A percentile compares a stretch with the other conserved stretches of the same genome.
These are phyloP conservation scores for Betula pendula DNA, from an alignment of 306 rosid species.

Conservation along the genomic window DNA sequence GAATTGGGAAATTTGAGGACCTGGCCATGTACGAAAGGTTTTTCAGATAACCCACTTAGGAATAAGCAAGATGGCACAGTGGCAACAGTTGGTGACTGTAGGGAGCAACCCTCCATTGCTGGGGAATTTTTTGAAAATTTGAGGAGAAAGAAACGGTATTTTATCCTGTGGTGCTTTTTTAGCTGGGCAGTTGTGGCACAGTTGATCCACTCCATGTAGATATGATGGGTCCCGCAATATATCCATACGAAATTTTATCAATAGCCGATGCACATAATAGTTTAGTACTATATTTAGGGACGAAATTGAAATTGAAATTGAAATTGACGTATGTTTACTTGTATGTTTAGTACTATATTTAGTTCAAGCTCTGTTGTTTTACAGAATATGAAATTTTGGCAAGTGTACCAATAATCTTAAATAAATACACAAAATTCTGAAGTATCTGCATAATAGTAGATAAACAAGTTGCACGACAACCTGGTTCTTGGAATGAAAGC, in stretches of 20 bases:
- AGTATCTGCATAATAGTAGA: not conserved
- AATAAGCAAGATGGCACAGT: constrained; percentile 53
- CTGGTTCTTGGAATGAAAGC: not conserved
- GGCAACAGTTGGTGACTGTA: constrained; percentile 53
- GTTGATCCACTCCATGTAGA: constrained; percentile 51
- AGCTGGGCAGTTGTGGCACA: constrained; percentile 35
- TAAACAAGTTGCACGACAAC: not conserved
- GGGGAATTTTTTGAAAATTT: constrained; percentile 20
- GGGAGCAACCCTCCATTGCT: constrained; percentile 66
- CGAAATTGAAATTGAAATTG: too few species aligned
- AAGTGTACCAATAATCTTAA: not conserved
- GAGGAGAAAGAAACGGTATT: constrained; percentile 15
- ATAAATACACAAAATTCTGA: not conserved
- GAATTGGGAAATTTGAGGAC: constrained; percentile 45
- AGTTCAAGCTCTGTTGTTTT: not conserved
- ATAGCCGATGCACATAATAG: not conserved
- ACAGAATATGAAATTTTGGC: not conserved
- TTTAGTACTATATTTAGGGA: too few species aligned
- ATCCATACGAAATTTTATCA: not conserved
- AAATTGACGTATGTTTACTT: too few species aligned
- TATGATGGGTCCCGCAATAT: constrained; percentile 65
- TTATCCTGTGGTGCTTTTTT: constrained; percentile 37
- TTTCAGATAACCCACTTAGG: constrained; percentile 33
- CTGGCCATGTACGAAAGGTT: constrained; percentile 36
- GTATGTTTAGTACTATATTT: too few species aligned